phyloP scores from a whole-genome alignment of 768 basidiomycete species.

The Amanita rimosa region DNA sequence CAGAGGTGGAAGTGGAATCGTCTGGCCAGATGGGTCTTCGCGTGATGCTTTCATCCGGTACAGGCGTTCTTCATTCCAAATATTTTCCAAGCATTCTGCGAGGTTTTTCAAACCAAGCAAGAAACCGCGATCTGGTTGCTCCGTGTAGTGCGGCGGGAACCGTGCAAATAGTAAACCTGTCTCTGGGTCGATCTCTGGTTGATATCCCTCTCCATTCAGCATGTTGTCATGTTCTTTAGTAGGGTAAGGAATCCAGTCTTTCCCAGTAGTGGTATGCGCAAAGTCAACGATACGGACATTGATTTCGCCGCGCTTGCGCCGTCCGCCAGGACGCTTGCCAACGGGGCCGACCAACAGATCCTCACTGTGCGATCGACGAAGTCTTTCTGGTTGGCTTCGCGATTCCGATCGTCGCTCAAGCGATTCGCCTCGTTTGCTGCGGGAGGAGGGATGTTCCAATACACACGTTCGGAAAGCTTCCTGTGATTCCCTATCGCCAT shows the following conservation, averaged over 20 bases:
- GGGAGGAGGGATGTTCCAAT: slow-evolving; percentile 55
- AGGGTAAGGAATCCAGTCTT: slow-evolving; percentile 72
- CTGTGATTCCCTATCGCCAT: slow-evolving; percentile 86
- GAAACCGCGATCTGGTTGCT: slow-evolving; percentile 90
- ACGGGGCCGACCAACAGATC: slow-evolving; percentile 62
- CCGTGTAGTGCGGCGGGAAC: slow-evolving; percentile 87
- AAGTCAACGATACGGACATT: slow-evolving; percentile 97
- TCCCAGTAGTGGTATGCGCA: slow-evolving; percentile 94
- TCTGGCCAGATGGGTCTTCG: slow-evolving; percentile 38
- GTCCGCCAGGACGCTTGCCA: slow-evolving; percentile 49
- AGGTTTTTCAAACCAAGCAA: slow-evolving; percentile 82
- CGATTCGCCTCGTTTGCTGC: slow-evolving; percentile 70
- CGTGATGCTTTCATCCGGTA: slow-evolving; percentile 51
- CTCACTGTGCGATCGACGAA: slow-evolving; percentile 74
- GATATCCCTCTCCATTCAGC: slow-evolving; percentile 63
- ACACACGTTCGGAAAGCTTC: slow-evolving; percentile 53
- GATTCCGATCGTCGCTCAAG: slow-evolving; percentile 48
- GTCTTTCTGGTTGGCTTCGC: slow-evolving; percentile 28
- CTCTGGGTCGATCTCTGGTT: slow-evolving; percentile 70
- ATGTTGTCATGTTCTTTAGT: slow-evolving; percentile 34
- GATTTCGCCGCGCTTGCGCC: slow-evolving; percentile 79
- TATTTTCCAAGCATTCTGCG: slow-evolving; percentile 61
- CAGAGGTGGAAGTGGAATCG: slow-evolving; percentile 50
- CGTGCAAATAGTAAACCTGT: slow-evolving; percentile 82
- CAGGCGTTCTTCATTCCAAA: slow-evolving; percentile 82